Base-by-base conservation (phyloP, 2,329 filamentous ascomycete species). In the Penicillium glabrum region DNA sequence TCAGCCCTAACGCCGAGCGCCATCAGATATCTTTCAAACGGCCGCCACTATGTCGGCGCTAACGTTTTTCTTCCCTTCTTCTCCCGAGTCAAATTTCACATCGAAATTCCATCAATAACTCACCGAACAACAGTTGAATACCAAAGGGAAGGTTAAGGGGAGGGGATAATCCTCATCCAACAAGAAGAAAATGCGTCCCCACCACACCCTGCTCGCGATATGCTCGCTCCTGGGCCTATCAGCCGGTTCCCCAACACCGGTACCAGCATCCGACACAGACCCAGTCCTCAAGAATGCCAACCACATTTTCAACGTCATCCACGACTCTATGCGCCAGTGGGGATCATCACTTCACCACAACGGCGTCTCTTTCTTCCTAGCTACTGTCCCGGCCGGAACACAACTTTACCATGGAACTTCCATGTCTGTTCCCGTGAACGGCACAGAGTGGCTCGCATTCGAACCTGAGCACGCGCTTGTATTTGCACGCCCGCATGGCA, bases 301-400 rank as follows among this genome's bases (percentile, higher is more conserved):
- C 61, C 81, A 83, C 59, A 84, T 91, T 54, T 91, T 91, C 80
- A 91, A 91, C 67, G 81, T 87, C 16, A 77, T 91, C 19, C 86
- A 91, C 61, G 86, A 86, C 10, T 87, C 88, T 1, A 86, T 89
- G 77, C 81, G 89, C 35, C 88, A 91, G 77, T 92, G 87, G 84
- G 89, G 87, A 1, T 89, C 87, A 0, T 86, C 87, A 0, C 69
- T 90, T 3, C 82, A 89, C 57, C 89, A 92, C 72, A 92, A 92
- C 69, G 89, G 89, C 54, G 87, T 92, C 80, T 85, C 86, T 1
- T 81, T 89, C 63, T 89, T 91, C 64, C 78, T 88, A 0, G 88
- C 83, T 1, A 82, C 80, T 0, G 80, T 92, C 0, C 88, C 89
- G 0, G 76, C 78, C 19, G 87, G 85, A 3, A 88, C 85, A 0